These are phyloP conservation scores for Clavaria fumosa DNA, from an alignment of 768 basidiomycete species.

Conservation along the genomic window DNA sequence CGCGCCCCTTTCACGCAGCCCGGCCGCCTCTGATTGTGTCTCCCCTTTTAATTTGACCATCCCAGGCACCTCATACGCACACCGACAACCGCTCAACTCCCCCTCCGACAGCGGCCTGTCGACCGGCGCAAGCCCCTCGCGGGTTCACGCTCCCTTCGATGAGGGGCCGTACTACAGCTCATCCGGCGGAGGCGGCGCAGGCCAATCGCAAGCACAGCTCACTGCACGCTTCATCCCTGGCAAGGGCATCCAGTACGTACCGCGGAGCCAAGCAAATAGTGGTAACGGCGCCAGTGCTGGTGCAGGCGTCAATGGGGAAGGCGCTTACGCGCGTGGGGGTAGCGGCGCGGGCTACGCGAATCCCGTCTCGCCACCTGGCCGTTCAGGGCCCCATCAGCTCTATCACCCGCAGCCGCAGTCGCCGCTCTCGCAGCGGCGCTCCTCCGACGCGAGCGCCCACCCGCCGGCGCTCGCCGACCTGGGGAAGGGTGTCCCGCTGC, in stretches of 20 bases:
- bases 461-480: slow-evolving; percentile 34
- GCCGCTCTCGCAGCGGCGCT: slow-evolving; percentile 23
- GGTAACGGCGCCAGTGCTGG: too few species aligned
- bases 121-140: slow-evolving; percentile 34
- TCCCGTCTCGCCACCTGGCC: slow-evolving; percentile 39
- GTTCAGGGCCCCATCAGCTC: slow-evolving; percentile 31
- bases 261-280: slow-evolving; percentile 16
- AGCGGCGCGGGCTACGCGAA: slow-evolving; percentile 26
- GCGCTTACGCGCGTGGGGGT: slow-evolving; percentile 25
- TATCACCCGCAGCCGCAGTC: slow-evolving; percentile 22
- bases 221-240: slow-evolving; percentile 50
- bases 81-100: slow-evolving; percentile 38
- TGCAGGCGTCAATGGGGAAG: slow-evolving; percentile 12
- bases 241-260: slow-evolving; percentile 45
- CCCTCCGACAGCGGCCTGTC: slow-evolving; percentile 49
- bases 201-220: slow-evolving; percentile 20
- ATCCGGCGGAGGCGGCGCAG: slow-evolving; percentile 15
- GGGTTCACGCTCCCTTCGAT: slow-evolving; percentile 31
- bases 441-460: slow-evolving; percentile 24
- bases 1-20: slow-evolving; percentile 50
- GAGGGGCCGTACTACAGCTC: slow-evolving; percentile 28
- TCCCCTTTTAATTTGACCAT: slow-evolving; percentile 45
- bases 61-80: slow-evolving; percentile 28
- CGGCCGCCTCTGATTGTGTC: slow-evolving; percentile 36
- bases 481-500: slow-evolving; percentile 80